Conservation (phyloP, 306 rosid genomes). For the Cyamopsis tetragonoloba region DNA sequence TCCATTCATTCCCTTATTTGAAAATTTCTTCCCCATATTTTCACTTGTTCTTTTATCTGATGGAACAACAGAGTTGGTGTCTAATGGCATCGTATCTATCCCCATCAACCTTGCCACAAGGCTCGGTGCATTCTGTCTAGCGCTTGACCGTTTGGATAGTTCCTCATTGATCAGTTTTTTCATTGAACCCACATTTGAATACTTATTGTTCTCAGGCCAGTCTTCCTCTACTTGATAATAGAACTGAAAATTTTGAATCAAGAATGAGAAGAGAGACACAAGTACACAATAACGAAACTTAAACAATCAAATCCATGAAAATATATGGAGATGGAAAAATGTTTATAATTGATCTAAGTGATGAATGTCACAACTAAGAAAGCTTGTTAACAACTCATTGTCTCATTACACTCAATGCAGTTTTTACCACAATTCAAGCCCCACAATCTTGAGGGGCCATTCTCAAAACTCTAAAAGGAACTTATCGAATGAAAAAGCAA, state of each 20-base stretch:
- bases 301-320: neutral
- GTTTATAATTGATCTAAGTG: neutral
- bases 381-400: neutral
- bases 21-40: conserved; percentile 38
- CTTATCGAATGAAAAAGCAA: neutral
- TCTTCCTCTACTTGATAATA: conserved; percentile 55
- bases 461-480: neutral
- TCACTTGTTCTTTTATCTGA: conserved; percentile 45
- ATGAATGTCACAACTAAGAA: neutral
- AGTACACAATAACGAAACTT: neutral
- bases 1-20: conserved; percentile 50
- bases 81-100: conserved; percentile 62
- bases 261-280: conserved; percentile 10
- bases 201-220: conserved; percentile 39
- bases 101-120: conserved; percentile 99
- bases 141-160: conserved; percentile 53
- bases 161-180: conserved; percentile 83
- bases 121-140: conserved; percentile 68
- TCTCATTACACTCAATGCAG: neutral
- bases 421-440: neutral
- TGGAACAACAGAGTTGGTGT: conserved; percentile 47
- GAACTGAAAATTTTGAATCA: conserved; percentile 39
- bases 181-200: conserved; percentile 69
- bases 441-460: neutral
- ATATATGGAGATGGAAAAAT: neutral